phyloP scores from a whole-genome alignment of 768 basidiomycete species.

The Pulveroboletus ravenelii region DNA sequence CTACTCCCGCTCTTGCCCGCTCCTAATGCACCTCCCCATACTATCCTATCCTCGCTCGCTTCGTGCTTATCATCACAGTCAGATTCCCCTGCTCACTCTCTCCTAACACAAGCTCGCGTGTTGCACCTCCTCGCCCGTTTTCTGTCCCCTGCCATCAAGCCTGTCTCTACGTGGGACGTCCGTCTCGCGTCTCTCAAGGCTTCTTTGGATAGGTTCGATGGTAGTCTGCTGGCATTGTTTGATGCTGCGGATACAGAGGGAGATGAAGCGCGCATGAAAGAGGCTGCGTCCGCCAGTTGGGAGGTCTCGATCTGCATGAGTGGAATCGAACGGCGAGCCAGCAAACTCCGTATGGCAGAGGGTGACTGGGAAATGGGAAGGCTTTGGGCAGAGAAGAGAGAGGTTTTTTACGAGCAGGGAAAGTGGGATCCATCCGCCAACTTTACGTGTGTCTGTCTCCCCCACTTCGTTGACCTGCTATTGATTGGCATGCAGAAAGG shows the following conservation, averaged over 20 bases:
- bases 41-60: slow-evolving; percentile 47
- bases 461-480: background rate
- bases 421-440: slow-evolving; percentile 82
- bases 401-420: slow-evolving; percentile 85
- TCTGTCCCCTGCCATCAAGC: slow-evolving; percentile 66
- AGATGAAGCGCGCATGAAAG: slow-evolving; percentile 74
- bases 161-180: slow-evolving; percentile 62
- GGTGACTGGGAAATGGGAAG: slow-evolving; percentile 88
- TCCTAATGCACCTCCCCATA: slow-evolving; percentile 60
- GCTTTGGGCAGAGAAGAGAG: slow-evolving; percentile 93
- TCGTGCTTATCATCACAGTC: slow-evolving; percentile 41
- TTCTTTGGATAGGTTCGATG: slow-evolving; percentile 86
- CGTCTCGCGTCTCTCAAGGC: slow-evolving; percentile 63
- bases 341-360: background rate
- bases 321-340: slow-evolving; percentile 22
- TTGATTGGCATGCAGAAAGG: slow-evolving; percentile 34
- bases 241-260: slow-evolving; percentile 74
- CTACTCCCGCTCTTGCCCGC: slow-evolving; percentile 56
- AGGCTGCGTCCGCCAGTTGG: slow-evolving; percentile 83
- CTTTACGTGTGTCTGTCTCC: slow-evolving; percentile 51
- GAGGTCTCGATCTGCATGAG: slow-evolving; percentile 58
- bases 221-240: slow-evolving; percentile 78
- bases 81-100: slow-evolving; percentile 36
- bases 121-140: slow-evolving; percentile 73
- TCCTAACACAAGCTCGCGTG: slow-evolving; percentile 57